Percentiles rank a stretch among this genome's conserved stretches.
phyloP scores from a whole-genome alignment of 176 grass and related monocot genomes.

The Aegilops tauschii region DNA sequence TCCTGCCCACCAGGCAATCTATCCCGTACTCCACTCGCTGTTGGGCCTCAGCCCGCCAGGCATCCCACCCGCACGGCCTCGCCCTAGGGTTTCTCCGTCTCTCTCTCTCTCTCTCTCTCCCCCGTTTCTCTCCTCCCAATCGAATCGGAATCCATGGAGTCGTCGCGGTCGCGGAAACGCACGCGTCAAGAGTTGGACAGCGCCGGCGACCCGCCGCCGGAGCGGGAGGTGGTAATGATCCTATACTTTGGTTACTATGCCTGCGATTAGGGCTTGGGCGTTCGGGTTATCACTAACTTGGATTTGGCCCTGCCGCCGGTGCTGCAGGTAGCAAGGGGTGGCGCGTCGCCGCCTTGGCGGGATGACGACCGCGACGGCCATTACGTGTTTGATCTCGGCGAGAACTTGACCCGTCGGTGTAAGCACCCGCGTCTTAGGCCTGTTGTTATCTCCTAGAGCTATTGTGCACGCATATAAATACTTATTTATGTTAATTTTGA shows the following conservation, averaged over 20 bases:
- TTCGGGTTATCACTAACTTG: constrained; percentile 14
- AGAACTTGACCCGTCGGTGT: constrained; percentile 95
- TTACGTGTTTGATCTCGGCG: constrained; percentile 89
- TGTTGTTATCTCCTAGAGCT: constrained; percentile 17
- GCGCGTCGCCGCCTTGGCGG: constrained; percentile 68
- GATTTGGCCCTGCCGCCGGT: constrained; percentile 9
- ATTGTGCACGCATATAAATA: not conserved
- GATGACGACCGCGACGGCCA: constrained; percentile 87
- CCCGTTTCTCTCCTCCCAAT: not conserved
- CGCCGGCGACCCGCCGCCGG: constrained; percentile 31
- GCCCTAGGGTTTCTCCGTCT: constrained; percentile 5
- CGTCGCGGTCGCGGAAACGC: constrained; percentile 63
- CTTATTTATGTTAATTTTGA: not conserved
- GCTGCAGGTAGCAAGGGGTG: constrained; percentile 58
- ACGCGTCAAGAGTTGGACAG: constrained; percentile 47
- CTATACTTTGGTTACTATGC: not conserved
- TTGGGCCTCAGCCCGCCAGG: constrained; percentile 22
- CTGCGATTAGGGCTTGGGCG: constrained; percentile 19
- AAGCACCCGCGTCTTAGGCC: constrained; percentile 14
- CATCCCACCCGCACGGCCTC: not conserved
- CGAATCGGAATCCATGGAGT: constrained; percentile 59
- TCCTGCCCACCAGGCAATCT: not conserved
- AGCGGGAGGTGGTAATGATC: constrained; percentile 50
- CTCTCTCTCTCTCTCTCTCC: too few species aligned
- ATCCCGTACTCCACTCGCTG: not conserved